Evolutionary conservation across 1,139 yeast genomes (phyloP).

Genomic region (Hemisphaericaspora xylofermentans): DNA sequence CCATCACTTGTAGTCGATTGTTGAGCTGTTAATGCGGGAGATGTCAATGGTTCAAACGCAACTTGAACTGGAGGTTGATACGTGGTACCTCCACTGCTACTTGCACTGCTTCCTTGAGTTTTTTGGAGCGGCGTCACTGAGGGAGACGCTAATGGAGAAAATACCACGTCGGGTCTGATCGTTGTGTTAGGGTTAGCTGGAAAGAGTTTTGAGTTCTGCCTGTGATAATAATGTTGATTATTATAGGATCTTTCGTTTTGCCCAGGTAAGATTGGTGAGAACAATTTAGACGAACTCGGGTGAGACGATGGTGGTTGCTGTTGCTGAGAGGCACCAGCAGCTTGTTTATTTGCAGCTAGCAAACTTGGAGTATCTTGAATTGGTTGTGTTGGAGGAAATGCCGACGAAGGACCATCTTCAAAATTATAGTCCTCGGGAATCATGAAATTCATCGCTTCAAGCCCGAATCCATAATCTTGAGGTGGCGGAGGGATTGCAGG

Average conservation of each 20-base stretch:
- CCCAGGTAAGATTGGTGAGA: slow-evolving; percentile 44
- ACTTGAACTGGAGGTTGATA: slow-evolving; percentile 34
- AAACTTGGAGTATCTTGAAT: slow-evolving; percentile 29
- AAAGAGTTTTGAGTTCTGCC: slow-evolving; percentile 21
- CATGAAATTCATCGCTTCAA: slow-evolving; percentile 30
- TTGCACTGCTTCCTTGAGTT: slow-evolving; percentile 8
- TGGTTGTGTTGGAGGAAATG: slow-evolving; percentile 35
- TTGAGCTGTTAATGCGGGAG: slow-evolving; percentile 64
- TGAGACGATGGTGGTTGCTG: slow-evolving; percentile 11
- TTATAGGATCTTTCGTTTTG: slow-evolving; percentile 46
- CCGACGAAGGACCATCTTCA: slow-evolving; percentile 24
- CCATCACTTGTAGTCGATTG: slow-evolving; percentile 15
- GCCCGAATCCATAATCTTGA: slow-evolving; percentile 23
- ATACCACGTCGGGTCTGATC: slow-evolving; percentile 50
- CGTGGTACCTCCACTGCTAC: slow-evolving; percentile 3
- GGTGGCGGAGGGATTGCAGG: slow-evolving; percentile 12
- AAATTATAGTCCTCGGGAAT: slow-evolving; percentile 29
- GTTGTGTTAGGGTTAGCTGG: slow-evolving; percentile 22
- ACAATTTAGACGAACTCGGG: slow-evolving; percentile 4
- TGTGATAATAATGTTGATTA: slow-evolving; percentile 44
- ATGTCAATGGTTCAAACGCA: slow-evolving; percentile 52
- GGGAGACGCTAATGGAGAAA: slow-evolving; percentile 77
- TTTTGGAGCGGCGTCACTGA: slow-evolving; percentile 65
- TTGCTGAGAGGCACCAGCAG: slow-evolving; percentile 7
- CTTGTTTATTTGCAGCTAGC: slow-evolving; percentile 21